Percentiles rank a stretch among this genome's conserved stretches.
These are phyloP conservation scores for Podospora didyma DNA, from an alignment of 495 filamentous ascomycete species.

Conservation along the genomic window DNA sequence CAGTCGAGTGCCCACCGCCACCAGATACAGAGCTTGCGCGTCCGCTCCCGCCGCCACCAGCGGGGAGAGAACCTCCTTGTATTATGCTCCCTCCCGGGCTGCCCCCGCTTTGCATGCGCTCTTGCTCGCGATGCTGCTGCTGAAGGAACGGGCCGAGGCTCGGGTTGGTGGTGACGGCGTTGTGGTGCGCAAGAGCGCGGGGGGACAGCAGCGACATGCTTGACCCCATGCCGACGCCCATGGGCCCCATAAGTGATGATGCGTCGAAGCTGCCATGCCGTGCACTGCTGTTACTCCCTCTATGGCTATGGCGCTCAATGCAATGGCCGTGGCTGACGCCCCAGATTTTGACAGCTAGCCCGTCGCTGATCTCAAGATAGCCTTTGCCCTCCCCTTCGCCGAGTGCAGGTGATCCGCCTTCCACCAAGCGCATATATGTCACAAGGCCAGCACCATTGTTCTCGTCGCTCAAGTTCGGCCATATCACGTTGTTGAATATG, in stretches of 20 bases:
- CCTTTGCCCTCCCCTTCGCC: conserved; percentile 71
- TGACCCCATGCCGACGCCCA: conserved; percentile 6
- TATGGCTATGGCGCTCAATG: conserved; percentile 65
- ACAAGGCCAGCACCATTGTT: conserved; percentile 89
- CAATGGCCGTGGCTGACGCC: conserved; percentile 84
- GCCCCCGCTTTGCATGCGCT: conserved; percentile 12
- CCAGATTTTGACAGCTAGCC: conserved; percentile 72
- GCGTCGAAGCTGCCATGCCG: conserved; percentile 37
- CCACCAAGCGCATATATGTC: conserved; percentile 81
- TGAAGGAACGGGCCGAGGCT: conserved; percentile 18
- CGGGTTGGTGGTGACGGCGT: conserved; percentile 9
- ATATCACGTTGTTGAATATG: conserved; percentile 96
- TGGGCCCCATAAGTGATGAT: conserved; percentile 11
- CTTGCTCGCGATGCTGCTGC: conserved; percentile 16
- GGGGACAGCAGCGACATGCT: conserved; percentile 14
- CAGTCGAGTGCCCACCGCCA: conserved; percentile 12
- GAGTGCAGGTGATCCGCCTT: conserved; percentile 79
- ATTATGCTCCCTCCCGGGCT: conserved; percentile 1
- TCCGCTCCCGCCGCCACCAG: conserved; percentile 4
- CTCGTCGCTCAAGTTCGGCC: conserved; percentile 96
- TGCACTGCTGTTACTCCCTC: conserved; percentile 45
- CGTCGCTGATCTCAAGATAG: conserved; percentile 81
- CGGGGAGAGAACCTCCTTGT: not conserved
- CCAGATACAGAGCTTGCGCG: conserved; percentile 20
- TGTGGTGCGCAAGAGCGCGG: conserved; percentile 17